phyloP scores from a whole-genome alignment of 2,329 filamentous ascomycete species.

The Acrocalymma vagum region DNA sequence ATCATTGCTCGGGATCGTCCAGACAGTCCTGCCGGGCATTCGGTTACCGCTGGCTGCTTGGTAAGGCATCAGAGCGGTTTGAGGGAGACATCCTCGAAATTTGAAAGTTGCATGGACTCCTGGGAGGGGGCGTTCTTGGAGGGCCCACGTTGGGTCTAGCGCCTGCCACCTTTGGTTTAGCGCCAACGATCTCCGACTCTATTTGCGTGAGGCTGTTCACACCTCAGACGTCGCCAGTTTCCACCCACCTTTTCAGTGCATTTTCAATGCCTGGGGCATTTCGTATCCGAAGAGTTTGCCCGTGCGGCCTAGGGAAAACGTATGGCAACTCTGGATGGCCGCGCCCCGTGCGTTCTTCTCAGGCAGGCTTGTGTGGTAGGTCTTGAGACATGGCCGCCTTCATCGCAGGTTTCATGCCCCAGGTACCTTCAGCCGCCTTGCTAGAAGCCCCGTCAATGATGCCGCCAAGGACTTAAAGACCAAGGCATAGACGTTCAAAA shows the following conservation, averaged over 20 bases:
- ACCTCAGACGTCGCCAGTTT: conserved; percentile 47
- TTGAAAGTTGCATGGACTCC: conserved; percentile 24
- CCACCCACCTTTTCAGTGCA: conserved; percentile 32
- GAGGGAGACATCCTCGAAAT: conserved; percentile 35
- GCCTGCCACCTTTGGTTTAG: conserved; percentile 23
- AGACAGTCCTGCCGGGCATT: conserved; percentile 32
- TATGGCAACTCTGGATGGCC: conserved; percentile 32
- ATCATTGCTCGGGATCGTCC: conserved; percentile 26
- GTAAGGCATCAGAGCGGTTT: conserved; percentile 44
- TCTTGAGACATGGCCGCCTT: conserved; percentile 50
- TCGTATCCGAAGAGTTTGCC: conserved; percentile 28
- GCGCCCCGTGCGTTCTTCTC: conserved; percentile 36
- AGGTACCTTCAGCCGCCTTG: conserved; percentile 41
- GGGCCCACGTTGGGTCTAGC: conserved; percentile 14
- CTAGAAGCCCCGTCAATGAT: conserved; percentile 26
- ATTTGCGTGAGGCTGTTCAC: conserved; percentile 31
- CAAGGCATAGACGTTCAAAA: conserved; percentile 33
- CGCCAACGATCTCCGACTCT: conserved; percentile 29
- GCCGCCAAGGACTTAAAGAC: conserved; percentile 49
- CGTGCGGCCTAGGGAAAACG: conserved; percentile 34
- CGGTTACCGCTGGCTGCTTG: conserved; percentile 34
- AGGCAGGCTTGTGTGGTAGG: conserved; percentile 33
- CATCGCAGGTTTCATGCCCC: conserved; percentile 51
- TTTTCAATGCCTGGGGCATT: conserved; percentile 45
- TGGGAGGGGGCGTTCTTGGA: conserved; percentile 21